These are phyloP conservation scores for Tricholoma hemisulphureum DNA, from an alignment of 768 basidiomycete genomes.

Conservation along the genomic window DNA sequence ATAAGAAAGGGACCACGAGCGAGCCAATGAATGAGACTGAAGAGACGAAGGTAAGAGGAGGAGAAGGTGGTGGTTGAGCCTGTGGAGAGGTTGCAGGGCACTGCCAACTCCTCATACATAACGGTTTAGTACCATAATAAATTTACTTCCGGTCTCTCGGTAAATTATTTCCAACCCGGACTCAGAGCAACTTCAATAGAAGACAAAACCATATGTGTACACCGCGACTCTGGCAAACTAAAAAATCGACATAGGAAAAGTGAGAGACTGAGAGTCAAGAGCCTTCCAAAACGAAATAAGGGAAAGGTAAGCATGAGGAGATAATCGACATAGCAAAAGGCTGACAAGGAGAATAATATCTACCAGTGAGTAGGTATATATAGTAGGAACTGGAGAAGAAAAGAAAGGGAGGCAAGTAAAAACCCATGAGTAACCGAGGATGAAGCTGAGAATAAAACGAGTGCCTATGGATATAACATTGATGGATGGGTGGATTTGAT, in stretches of 20 bases:
- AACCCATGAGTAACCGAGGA: not conserved
- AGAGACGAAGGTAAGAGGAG: too few relatives aligned
- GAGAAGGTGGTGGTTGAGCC: too few relatives aligned
- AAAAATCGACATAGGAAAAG: not conserved
- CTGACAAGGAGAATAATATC: not conserved
- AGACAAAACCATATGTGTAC: not conserved
- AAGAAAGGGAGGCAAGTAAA: not conserved
- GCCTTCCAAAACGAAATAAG: not conserved
- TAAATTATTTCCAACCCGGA: too few relatives aligned
- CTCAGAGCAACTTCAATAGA: not conserved
- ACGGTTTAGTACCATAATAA: too few relatives aligned
- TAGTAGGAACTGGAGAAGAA: not conserved
- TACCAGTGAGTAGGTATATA: not conserved
- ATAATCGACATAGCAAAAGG: not conserved
- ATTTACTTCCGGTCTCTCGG: too few relatives aligned
- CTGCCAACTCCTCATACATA: too few relatives aligned
- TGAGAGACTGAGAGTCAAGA: not conserved
- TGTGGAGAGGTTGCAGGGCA: too few relatives aligned
- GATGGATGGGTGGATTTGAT: not conserved
- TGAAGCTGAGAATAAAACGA: not conserved
- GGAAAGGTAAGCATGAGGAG: not conserved
- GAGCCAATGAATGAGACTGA: too few relatives aligned
- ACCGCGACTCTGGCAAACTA: not conserved
- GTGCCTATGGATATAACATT: constrained; percentile 3
- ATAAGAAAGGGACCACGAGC: too few relatives aligned